Evolutionary conservation across 2,329 filamentous ascomycete species (phyloP).

Genomic region (Colletotrichum euphorbiae): DNA sequence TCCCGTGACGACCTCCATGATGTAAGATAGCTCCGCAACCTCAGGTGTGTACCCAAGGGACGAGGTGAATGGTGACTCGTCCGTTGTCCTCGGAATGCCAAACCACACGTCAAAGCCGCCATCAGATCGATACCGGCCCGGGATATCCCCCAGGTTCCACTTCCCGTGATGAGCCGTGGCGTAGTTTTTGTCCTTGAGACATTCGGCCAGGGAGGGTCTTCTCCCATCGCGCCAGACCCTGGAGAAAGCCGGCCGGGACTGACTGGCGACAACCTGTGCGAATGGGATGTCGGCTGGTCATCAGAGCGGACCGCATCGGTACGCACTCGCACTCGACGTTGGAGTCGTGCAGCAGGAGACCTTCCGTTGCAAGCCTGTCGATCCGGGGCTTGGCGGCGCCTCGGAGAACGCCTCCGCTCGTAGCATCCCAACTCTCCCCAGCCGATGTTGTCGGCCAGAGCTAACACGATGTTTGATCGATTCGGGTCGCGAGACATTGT

Average conservation of each 20-base stretch:
- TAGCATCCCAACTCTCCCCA: slow-evolving; percentile 53
- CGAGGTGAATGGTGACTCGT: slow-evolving; percentile 51
- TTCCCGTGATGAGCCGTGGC: slow-evolving; percentile 50
- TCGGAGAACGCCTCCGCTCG: slow-evolving; percentile 47
- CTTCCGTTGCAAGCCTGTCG: slow-evolving; percentile 48
- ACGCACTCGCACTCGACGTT: slow-evolving; percentile 54
- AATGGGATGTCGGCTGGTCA: slow-evolving; percentile 51
- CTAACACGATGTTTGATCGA: slow-evolving; percentile 48
- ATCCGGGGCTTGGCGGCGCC: slow-evolving; percentile 50
- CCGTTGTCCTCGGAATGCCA: slow-evolving; percentile 51
- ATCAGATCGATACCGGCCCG: slow-evolving; percentile 50
- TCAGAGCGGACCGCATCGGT: slow-evolving; percentile 49
- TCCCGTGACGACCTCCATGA: slow-evolving; percentile 48
- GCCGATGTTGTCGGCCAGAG: slow-evolving; percentile 52
- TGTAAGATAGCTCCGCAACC: slow-evolving; percentile 49
- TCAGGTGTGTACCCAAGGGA: slow-evolving; percentile 48
- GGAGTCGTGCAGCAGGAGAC: slow-evolving; percentile 50
- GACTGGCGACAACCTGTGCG: slow-evolving; percentile 50
- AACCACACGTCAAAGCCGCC: slow-evolving; percentile 53
- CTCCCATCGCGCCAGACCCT: slow-evolving; percentile 49
- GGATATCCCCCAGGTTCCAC: slow-evolving; percentile 51
- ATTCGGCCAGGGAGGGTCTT: slow-evolving; percentile 47
- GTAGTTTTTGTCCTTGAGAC: slow-evolving; percentile 46
- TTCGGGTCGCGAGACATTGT: slow-evolving; percentile 42
- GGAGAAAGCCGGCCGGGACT: slow-evolving; percentile 49